Evolutionary conservation across 2,329 filamentous ascomycete species (phyloP).

Genomic region (Verticillium tricorpus): DNA sequence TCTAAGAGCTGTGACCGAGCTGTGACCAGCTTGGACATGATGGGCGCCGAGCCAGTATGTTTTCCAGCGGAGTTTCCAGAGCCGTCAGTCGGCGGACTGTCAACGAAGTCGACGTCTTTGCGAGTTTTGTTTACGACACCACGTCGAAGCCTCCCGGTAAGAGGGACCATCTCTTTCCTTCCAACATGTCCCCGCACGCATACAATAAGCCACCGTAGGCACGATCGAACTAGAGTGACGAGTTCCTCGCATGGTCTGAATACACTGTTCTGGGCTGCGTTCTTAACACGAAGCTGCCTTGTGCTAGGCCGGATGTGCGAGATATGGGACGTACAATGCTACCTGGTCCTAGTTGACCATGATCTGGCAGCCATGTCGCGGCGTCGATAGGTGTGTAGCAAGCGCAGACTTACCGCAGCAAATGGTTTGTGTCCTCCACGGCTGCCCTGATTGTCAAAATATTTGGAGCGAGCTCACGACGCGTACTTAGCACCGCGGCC

Average conservation of each 20-base stretch:
- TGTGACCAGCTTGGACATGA: slow-evolving; percentile 47
- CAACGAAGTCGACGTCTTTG: slow-evolving; percentile 63
- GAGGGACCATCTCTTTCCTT: not conserved
- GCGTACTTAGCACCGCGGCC: slow-evolving; percentile 6
- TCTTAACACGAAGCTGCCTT: not conserved
- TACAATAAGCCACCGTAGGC: slow-evolving; percentile 40
- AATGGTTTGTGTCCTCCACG: too few species aligned
- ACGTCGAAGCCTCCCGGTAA: slow-evolving; percentile 10
- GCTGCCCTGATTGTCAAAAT: not conserved
- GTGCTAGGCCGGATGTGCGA: not conserved
- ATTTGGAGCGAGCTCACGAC: not conserved
- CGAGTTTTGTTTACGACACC: slow-evolving; percentile 57
- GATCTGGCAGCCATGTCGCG: too few species aligned
- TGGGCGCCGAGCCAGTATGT: slow-evolving; percentile 46
- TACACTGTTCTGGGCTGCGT: not conserved
- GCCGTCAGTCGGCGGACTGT: slow-evolving; percentile 63
- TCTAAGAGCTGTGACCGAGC: slow-evolving; percentile 42
- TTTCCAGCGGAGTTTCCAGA: slow-evolving; percentile 58
- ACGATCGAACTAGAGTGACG: slow-evolving; percentile 69
- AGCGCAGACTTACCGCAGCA: not conserved
- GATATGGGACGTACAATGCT: not conserved
- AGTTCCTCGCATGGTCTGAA: not conserved
- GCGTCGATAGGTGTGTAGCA: not conserved
- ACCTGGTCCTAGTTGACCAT: not conserved
- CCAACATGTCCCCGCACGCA: not conserved